Evolutionary conservation across 306 rosid species (phyloP), one percentile per base, ranked within the genome.

Genomic region (Acacia confusa): DNA sequence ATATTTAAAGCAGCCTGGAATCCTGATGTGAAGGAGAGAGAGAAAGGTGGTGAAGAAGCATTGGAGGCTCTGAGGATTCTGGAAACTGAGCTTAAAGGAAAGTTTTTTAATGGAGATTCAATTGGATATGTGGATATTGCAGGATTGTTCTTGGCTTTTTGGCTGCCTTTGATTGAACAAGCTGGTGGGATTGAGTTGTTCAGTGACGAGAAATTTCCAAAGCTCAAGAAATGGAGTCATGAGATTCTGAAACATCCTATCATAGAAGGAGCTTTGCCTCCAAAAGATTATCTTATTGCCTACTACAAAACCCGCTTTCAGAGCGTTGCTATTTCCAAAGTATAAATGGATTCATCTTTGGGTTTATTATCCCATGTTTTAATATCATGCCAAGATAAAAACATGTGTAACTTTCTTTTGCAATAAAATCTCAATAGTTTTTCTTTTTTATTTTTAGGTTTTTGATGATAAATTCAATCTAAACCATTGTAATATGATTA

Each of bases 41-140:
- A 87, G 17, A 83, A 85, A 36, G 85, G 82, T 0, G 20, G 50
- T 20, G 85, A 82, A 82, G 92, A 87, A 81, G 69, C 70, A 8
- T 1, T 0, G 0, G 87, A 85, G 65, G 57, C 43, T 65, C 61
- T 85, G 15, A 53, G 77, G 16, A 13, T 68, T 24, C 75, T 89
- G 2, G 90, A 91, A 68, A 82, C 86, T 6, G 92, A 87, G 61
- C 77, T 87, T 11, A 81, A 81, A 25, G 87, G 43, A 24, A 78
- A 71, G 64, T 84, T 84, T 81, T 87, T 85, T 30, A 84, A 84
- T 15, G 88, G 90, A 58, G 87, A 69, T n/a, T 69, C 74, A 38
- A 22, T 85, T n/a, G 71, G 82, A 5, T n/a, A 84, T 8, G 91
- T 87, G 10, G 93, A 93, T 77, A 86, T 94, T 72, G 87, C 83